Conservation (phyloP, 805 yeast species). For the Jamesozyma rosinii region DNA sequence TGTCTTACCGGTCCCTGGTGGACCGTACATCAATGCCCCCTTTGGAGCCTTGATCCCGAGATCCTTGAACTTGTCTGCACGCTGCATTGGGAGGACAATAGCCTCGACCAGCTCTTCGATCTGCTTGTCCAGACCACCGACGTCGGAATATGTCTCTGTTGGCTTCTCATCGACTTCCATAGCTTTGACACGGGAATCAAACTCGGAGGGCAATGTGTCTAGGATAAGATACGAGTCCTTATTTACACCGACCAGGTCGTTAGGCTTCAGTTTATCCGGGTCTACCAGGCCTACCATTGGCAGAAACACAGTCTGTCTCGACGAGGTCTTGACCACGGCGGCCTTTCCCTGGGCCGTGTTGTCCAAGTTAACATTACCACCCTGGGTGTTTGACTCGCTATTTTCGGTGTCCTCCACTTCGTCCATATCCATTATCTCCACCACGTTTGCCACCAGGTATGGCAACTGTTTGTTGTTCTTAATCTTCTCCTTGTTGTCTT, state of each 20-base stretch:
- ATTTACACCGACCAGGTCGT: constrained; percentile 94
- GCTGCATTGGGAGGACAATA: constrained; percentile 95
- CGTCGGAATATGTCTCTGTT: constrained; percentile 91
- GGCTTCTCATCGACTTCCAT: constrained; percentile 99
- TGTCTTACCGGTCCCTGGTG: constrained; percentile 99
- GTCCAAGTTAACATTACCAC: constrained; percentile 90
- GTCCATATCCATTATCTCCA: constrained; percentile 81
- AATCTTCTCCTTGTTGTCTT: constrained; percentile 92
- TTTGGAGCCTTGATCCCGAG: constrained; percentile 96
- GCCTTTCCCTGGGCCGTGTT: constrained; percentile 87
- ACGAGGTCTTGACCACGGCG: constrained; percentile 96
- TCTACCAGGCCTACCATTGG: constrained; percentile 95
- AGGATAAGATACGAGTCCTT: constrained; percentile 89
- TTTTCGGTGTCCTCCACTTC: constrained; percentile 71
- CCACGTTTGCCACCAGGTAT: constrained; percentile 91
- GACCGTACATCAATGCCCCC: constrained; percentile 97
- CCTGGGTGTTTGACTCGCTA: constrained; percentile 53
- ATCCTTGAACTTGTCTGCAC: constrained; percentile 88
- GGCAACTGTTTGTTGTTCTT: constrained; percentile 93
- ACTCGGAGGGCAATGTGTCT: constrained; percentile 93
- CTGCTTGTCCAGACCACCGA: constrained; percentile 97
- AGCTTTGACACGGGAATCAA: constrained; percentile 95
- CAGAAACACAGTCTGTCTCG: constrained; percentile 92
- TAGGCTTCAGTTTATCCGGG: constrained; percentile 86
- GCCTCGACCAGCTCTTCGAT: constrained; percentile 98